A percentile compares a stretch with the other conserved stretches of the same genome.
These are phyloP conservation scores for Sphaerulina vaccinii DNA, from an alignment of 2,329 filamentous ascomycete genomes.

Conservation along the genomic window DNA sequence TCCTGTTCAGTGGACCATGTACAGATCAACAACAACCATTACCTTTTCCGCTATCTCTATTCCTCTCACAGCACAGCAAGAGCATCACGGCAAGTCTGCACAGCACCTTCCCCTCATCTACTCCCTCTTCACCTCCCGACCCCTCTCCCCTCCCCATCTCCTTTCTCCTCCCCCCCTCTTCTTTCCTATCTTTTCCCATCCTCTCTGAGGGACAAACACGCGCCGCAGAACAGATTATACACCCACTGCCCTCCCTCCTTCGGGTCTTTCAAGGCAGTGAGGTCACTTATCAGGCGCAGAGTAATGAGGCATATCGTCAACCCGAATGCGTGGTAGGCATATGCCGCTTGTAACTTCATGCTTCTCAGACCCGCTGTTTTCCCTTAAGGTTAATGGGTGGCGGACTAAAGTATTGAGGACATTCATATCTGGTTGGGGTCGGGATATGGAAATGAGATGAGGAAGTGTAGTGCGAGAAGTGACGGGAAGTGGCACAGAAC, in stretches of 20 bases:
- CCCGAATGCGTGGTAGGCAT: background rate
- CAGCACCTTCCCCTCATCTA: no score
- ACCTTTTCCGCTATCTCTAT: no score
- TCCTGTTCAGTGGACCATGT: slow-evolving; percentile 4
- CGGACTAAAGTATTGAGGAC: slow-evolving; percentile 38
- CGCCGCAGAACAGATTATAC: slow-evolving; percentile 37
- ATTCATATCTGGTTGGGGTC: no score
- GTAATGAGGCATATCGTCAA: slow-evolving; percentile 2
- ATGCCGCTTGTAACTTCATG: slow-evolving; percentile 13
- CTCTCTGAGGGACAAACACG: slow-evolving; percentile 12
- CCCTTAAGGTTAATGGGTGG: slow-evolving; percentile 30
- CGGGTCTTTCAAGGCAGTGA: slow-evolving; percentile 28
- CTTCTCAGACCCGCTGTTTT: slow-evolving; percentile 36
- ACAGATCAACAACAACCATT: slow-evolving; percentile 9
- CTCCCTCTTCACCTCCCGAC: background rate
- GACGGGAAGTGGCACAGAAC: no score
- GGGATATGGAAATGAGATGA: no score
- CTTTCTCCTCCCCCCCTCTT: background rate
- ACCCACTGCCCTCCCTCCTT: slow-evolving; percentile 27
- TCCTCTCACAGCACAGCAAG: no score
- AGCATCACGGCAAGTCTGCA: no score
- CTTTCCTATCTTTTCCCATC: slow-evolving; percentile 1
- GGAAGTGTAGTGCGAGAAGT: no score
- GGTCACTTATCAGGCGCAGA: slow-evolving; percentile 31
- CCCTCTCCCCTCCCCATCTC: background rate